Evolutionary conservation across 2,329 filamentous ascomycete species (phyloP).

Genomic region (Phialophora verrucosa): DNA sequence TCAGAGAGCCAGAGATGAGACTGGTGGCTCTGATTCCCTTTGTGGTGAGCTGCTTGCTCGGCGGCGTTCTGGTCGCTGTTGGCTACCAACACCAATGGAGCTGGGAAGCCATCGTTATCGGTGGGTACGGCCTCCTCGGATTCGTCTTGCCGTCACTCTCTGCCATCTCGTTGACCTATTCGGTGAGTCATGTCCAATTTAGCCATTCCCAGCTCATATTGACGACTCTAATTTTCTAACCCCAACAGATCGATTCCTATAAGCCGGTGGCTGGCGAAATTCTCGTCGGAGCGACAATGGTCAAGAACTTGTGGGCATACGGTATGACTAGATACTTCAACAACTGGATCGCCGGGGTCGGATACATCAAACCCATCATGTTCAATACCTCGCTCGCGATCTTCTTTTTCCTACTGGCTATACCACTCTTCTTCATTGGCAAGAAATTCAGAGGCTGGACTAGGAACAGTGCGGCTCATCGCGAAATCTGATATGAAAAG

Average conservation of each 20-base stretch:
- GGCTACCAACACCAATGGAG: conserved; percentile 57
- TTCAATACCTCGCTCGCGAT: conserved; percentile 51
- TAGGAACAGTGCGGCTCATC: conserved; percentile 37
- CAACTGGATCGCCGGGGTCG: conserved; percentile 33
- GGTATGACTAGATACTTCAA: conserved; percentile 38
- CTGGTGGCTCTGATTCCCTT: conserved; percentile 60
- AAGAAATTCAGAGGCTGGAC: conserved; percentile 51
- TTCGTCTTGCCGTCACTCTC: conserved; percentile 51
- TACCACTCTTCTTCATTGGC: conserved; percentile 52
- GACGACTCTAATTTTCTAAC: not conserved
- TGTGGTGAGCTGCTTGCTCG: conserved; percentile 57
- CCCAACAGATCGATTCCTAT: conserved; percentile 48
- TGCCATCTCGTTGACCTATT: conserved; percentile 53
- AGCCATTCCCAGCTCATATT: not conserved
- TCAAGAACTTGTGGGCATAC: conserved; percentile 55
- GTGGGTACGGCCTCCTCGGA: conserved; percentile 55
- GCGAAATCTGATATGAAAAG: conserved; percentile 14
- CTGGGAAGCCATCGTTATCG: conserved; percentile 55
- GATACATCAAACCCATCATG: conserved; percentile 53
- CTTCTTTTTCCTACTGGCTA: conserved; percentile 47
- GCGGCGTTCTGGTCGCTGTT: conserved; percentile 55
- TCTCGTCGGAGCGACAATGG: conserved; percentile 53
- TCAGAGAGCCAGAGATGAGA: conserved; percentile 67
- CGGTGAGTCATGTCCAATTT: conserved; percentile 32
- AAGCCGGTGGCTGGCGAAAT: conserved; percentile 55